A percentile compares a stretch with the other conserved stretches of the same genome.
Evolutionary conservation across 116 monocot genomes (phyloP).

Genomic region (Phalaenopsis hybrid): DNA sequence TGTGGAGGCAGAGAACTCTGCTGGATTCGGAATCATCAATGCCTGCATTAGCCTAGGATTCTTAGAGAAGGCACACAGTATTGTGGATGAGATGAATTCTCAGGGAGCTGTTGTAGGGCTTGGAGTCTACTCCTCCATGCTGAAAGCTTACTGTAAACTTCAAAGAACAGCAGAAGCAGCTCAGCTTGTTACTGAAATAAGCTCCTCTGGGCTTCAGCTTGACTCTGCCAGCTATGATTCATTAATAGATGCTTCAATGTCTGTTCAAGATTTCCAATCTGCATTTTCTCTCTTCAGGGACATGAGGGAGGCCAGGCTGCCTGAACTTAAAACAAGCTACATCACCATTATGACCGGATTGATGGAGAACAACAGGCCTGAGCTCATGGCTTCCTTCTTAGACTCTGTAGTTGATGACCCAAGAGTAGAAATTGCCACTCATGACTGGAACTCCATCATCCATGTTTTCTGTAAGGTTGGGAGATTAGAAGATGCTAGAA

Average conservation of each 20-base stretch:
- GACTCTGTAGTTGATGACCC: slow-evolving; percentile 73
- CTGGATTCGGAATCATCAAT: slow-evolving; percentile 65
- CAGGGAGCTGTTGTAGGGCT: slow-evolving; percentile 55
- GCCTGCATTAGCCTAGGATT: slow-evolving; percentile 64
- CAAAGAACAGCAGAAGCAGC: slow-evolving; percentile 83
- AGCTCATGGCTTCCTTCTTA: slow-evolving; percentile 89
- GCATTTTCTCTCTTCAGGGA: slow-evolving; percentile 83
- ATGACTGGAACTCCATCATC: slow-evolving; percentile 98
- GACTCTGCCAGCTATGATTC: slow-evolving; percentile 63
- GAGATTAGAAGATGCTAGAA: slow-evolving; percentile 73
- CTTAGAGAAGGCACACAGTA: slow-evolving; percentile 71
- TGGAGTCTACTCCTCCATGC: slow-evolving; percentile 76
- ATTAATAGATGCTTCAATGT: slow-evolving; percentile 89
- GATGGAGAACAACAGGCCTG: slow-evolving; percentile 78
- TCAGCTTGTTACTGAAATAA: slow-evolving; percentile 63
- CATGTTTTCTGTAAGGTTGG: slow-evolving; percentile 89
- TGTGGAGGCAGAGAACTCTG: slow-evolving; percentile 22
- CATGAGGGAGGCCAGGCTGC: slow-evolving; percentile 71
- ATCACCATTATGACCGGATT: slow-evolving; percentile 97
- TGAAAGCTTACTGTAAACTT: slow-evolving; percentile 86
- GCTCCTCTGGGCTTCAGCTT: slow-evolving; percentile 57
- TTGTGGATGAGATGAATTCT: slow-evolving; percentile 85
- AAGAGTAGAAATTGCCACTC: slow-evolving; percentile 66
- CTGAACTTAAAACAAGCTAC: slow-evolving; percentile 74
- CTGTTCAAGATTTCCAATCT: slow-evolving; percentile 83